Base-by-base conservation (phyloP, 2,329 filamentous ascomycete genomes). In the Cladosporium velox region DNA sequence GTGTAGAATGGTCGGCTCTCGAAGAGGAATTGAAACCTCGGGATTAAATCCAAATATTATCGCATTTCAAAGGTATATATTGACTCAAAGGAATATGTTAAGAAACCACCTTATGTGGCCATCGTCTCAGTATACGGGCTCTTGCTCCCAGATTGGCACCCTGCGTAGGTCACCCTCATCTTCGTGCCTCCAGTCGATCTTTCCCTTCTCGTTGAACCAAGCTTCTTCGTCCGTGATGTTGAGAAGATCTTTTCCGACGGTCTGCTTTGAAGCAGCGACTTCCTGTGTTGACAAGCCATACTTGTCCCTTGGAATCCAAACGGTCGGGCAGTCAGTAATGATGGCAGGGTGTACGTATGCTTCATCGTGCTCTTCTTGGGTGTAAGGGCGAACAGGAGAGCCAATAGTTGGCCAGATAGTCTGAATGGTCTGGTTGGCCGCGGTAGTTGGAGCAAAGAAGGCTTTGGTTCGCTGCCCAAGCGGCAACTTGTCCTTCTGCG, bases 321-420 rank as follows among this genome's bases (percentile, higher is more conserved):
- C 69, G 1, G 76, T 73, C 0, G 79, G 80, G 1, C 74, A 75
- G n/a, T 78, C 74, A 6, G 73, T 74, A 1, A 76, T 79, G 44
- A 82, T 74, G 0, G 79, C 79, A 3, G 80, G 81, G 68, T 82
- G 79, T 61, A 80, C 75, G 69, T 77, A 83, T 10, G 81, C 81
- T 54, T 79, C 75, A 61, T 77, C 76, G 47, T 76, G 75, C 41
- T 81, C 69, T 41, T 70, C 55, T 15, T 68, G 66, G 10, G 72
- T 72, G 62, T 73, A 75, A n/a, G 69, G 68, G 21, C 69, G 74
- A 0, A 66, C 66, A 67, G 66, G 77, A 72, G 28, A 74, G 66
- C 32, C 73, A 71, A 64, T 78, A 72, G 44, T 10, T 14, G 57
- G 12, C 21, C 35, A 59, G 72, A 59, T 74, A 70, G 18, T 67